Conservation (phyloP, 2,329 filamentous ascomycete species). For the Talaromyces pinophilus region DNA sequence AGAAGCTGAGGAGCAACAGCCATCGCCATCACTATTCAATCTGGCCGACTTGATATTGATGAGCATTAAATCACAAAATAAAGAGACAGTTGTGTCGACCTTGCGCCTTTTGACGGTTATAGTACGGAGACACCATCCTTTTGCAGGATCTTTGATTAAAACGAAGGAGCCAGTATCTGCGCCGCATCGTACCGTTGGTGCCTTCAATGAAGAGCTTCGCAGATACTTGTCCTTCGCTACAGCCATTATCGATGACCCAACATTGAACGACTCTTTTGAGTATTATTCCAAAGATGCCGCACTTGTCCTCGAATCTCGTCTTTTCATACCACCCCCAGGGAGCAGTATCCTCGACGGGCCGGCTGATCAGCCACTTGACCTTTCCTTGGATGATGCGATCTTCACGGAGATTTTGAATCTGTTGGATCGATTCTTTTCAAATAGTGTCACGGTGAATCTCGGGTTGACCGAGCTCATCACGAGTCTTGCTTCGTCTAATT, state of each 20-base stretch:
- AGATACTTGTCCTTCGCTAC: slow-evolving; percentile 42
- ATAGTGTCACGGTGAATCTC: slow-evolving; percentile 87
- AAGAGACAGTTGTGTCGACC: slow-evolving; percentile 86
- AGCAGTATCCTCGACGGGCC: slow-evolving; percentile 45
- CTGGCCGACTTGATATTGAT: slow-evolving; percentile 86
- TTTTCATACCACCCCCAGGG: slow-evolving; percentile 33
- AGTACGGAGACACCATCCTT: slow-evolving; percentile 81
- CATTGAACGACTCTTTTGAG: slow-evolving; percentile 46
- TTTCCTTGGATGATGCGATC: slow-evolving; percentile 64
- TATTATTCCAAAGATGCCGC: slow-evolving; percentile 54
- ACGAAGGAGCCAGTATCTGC: slow-evolving; percentile 28
- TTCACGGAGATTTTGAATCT: slow-evolving; percentile 57
- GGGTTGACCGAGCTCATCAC: slow-evolving; percentile 81
- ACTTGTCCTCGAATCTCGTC: slow-evolving; percentile 48
- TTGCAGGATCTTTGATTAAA: slow-evolving; percentile 70
- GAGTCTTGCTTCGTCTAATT: slow-evolving; percentile 79
- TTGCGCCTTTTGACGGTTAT: slow-evolving; percentile 85
- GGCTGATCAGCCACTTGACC: slow-evolving; percentile 64
- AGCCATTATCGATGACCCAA: slow-evolving; percentile 40
- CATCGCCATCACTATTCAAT: slow-evolving; percentile 88
- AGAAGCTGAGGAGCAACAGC: slow-evolving; percentile 66
- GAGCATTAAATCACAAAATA: slow-evolving; percentile 78
- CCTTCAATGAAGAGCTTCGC: slow-evolving; percentile 44
- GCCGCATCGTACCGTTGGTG: slow-evolving; percentile 38
- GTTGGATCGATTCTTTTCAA: slow-evolving; percentile 79